A percentile compares a stretch with the other conserved stretches of the same genome.
Conservation (phyloP, 2,329 filamentous ascomycete genomes). For the Hymenoscyphus albidus region DNA sequence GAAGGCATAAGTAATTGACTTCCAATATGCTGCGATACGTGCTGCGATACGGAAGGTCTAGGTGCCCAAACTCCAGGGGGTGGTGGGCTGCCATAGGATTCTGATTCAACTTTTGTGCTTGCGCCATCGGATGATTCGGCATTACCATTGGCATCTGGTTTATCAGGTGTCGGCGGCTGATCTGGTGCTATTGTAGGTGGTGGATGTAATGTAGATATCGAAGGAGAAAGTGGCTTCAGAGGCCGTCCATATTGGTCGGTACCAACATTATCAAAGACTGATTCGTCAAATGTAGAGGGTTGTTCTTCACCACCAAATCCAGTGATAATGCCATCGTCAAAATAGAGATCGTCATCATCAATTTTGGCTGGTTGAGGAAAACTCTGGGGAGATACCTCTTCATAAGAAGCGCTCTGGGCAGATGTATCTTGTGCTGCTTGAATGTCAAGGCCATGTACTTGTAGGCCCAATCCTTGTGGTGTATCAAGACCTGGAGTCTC, state of each 20-base stretch:
- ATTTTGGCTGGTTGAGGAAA: slow-evolving; percentile 21
- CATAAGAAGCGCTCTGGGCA: background rate
- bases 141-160: slow-evolving; percentile 5
- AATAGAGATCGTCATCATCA: slow-evolving; percentile 59
- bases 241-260: slow-evolving; percentile 58
- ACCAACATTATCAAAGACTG: slow-evolving; percentile 66
- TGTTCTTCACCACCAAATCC: slow-evolving; percentile 45
- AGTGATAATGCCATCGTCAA: slow-evolving; percentile 56
- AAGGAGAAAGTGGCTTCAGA: slow-evolving; percentile 42
- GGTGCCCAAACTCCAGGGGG: slow-evolving; percentile 21
- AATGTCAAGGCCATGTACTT: slow-evolving; percentile 23
- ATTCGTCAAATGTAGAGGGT: slow-evolving; percentile 63
- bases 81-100: slow-evolving; percentile 7
- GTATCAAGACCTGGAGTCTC: background rate
- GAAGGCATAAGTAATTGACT: slow-evolving; percentile 15
- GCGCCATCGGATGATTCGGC: slow-evolving; percentile 9
- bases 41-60: slow-evolving; percentile 24
- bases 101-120: background rate
- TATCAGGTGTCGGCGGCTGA: slow-evolving; percentile 12
- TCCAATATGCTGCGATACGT: slow-evolving; percentile 14
- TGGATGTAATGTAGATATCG: slow-evolving; percentile 31
- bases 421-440: slow-evolving; percentile 6
- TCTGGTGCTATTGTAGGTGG: slow-evolving; percentile 25
- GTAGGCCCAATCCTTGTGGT: slow-evolving; percentile 26
- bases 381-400: slow-evolving; percentile 11